phyloP scores from a whole-genome alignment of 2,329 filamentous ascomycete species.

The Talaromyces sp. region DNA sequence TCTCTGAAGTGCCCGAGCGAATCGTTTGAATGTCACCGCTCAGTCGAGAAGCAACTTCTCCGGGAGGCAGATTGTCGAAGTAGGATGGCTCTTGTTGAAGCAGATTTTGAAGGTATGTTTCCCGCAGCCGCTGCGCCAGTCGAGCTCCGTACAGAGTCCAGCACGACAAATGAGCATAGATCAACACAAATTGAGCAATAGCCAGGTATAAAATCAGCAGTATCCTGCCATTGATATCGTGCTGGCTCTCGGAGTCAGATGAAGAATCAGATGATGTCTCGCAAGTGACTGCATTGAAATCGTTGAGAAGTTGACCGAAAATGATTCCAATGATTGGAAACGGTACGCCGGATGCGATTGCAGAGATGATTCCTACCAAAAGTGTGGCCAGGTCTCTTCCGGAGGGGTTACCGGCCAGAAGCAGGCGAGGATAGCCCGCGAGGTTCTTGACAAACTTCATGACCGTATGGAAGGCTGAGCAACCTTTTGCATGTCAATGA shows the following conservation, averaged over 20 bases:
- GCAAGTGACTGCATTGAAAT: conserved; percentile 35
- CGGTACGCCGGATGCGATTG: conserved; percentile 37
- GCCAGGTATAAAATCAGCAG: conserved; percentile 61
- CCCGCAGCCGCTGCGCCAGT: conserved; percentile 59
- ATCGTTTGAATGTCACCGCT: conserved; percentile 64
- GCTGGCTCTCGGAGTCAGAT: conserved; percentile 9
- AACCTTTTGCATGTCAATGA: neutral
- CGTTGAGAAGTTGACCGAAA: conserved; percentile 40
- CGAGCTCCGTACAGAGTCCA: conserved; percentile 64
- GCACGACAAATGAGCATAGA: conserved; percentile 61
- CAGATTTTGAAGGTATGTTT: conserved; percentile 57
- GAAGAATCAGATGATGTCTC: neutral
- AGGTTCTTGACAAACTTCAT: conserved; percentile 33
- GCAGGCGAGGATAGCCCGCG: conserved; percentile 33
- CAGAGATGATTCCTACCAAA: conserved; percentile 26
- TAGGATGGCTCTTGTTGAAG: conserved; percentile 61
- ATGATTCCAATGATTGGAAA: conserved; percentile 40
- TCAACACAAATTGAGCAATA: conserved; percentile 59
- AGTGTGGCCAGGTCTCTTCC: conserved; percentile 29
- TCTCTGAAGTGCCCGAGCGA: conserved; percentile 66
- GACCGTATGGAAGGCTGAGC: neutral
- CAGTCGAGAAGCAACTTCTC: conserved; percentile 61
- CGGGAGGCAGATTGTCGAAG: conserved; percentile 60
- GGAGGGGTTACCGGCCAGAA: conserved; percentile 38
- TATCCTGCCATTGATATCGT: conserved; percentile 46